Evolutionary conservation across 192 early-diverging fungal species (phyloP), one percentile per base, ranked within the genome.

Genomic region (Rhizoclosmatium sp.): DNA sequence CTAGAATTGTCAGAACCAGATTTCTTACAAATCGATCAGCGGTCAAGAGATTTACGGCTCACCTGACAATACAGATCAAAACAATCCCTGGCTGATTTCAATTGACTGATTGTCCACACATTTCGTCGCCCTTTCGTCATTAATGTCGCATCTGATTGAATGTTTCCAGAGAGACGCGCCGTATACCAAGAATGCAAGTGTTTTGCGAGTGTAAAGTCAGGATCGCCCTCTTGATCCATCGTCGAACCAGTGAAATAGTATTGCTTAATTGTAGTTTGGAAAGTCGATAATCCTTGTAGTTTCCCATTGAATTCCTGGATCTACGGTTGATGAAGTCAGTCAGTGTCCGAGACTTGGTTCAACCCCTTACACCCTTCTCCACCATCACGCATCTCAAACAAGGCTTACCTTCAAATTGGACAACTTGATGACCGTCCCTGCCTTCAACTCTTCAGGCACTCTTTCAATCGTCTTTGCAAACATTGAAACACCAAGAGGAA

Each of bases 1-100:
- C 62, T 65, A 42, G 1, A 42, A 31, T 31, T 31, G 31, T 31
- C 31, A 31, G 31, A 31, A 31, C 31, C 0, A 31, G 31, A 31
- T 31, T 31, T 31, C 12, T 58, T 58, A 31, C n/a, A 21, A 58
- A 58, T 58, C 14, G 21, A 58, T 14, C 56, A 58, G 21, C 14
- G 21, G 1, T 21, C 56, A 21, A 58, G 21, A 1, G 12, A 16
- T 14, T 16, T 16, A 16, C n/a, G 14, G 21, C 21, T 16, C 21
- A 65, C 62, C 62, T 65, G 62, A 42, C 62, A 65, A 42, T 65
- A 65, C 23, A 65, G 41, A 42, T 65, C 62, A 65, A 65, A 65
- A 42, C 62, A 65, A 7, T 65, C 62, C 10, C 41, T 5, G 1
- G 62, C 23, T 10, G 5, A 5, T 10, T 41, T 23, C 62, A 65